Evolutionary conservation across 495 filamentous ascomycete genomes (phyloP).

Genomic region (Pseudoneurospora amorphoporcata): DNA sequence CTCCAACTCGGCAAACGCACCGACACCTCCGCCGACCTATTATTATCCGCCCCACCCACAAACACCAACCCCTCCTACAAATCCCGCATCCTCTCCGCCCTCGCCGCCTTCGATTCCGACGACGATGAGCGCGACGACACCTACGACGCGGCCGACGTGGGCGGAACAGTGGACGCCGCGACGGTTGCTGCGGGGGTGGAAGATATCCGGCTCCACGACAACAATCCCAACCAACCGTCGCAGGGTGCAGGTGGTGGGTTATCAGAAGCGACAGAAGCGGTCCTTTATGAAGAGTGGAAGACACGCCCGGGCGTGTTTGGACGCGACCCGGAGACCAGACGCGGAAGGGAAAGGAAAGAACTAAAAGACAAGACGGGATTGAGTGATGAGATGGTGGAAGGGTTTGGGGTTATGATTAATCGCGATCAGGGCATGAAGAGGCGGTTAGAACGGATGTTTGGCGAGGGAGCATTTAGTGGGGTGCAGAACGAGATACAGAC

Average conservation of each 20-base stretch:
- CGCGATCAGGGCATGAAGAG: conserved; percentile 57
- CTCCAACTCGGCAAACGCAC: conserved; percentile 67
- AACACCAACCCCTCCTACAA: conserved; percentile 47
- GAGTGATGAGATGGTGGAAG: conserved; percentile 92
- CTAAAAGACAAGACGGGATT: conserved; percentile 71
- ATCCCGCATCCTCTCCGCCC: conserved; percentile 80
- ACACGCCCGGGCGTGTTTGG: conserved; percentile 52
- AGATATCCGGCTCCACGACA: conserved; percentile 12
- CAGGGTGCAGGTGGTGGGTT: not conserved
- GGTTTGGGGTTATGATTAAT: conserved; percentile 78
- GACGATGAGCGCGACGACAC: conserved; percentile 98
- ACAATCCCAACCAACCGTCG: not conserved
- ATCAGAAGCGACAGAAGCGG: conserved; percentile 36
- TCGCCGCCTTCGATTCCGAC: conserved; percentile 84
- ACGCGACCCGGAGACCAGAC: conserved; percentile 57
- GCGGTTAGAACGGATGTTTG: conserved; percentile 56
- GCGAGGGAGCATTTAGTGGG: conserved; percentile 39
- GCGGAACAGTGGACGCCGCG: conserved; percentile 64
- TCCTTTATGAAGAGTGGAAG: conserved; percentile 59
- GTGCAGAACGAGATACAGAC: conserved; percentile 49
- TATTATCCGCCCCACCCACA: conserved; percentile 37
- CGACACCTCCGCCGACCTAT: conserved; percentile 52
- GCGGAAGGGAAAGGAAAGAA: conserved; percentile 46
- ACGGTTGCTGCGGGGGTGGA: conserved; percentile 18
- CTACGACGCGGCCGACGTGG: conserved; percentile 85